Base-by-base conservation (phyloP, 169 alveolate species). In the Eimeria zaria region DNA sequence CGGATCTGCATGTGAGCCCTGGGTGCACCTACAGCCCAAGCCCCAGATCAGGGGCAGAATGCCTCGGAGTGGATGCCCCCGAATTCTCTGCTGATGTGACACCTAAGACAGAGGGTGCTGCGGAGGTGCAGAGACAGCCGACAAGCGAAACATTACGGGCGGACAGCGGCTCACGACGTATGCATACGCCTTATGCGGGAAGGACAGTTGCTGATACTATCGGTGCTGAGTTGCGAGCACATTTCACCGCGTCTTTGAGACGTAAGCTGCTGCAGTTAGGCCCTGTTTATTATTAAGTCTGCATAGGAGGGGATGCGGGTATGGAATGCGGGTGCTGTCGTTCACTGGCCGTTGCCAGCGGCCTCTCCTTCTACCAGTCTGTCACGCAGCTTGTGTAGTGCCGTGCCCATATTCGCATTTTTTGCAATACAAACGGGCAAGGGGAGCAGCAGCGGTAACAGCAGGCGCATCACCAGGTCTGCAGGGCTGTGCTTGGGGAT, bases 191-290 rank as follows among this genome's bases (percentile, higher is more conserved):
- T 30, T n/a, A 8, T n/a, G 1, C 8, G 33, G 55, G 53, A 33
- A 8, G 55, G 1, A 39, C 48, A 36, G 55, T 39, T 33, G 73
- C 67, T 22, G 69, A 27, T 39, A 48, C 24, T 39, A n/a, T 83
- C 12, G 93, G 62, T 27, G 36, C 93, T 36, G 60, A 55, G 30
- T n/a, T 60, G 60, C 76, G 81, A 20, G 93, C 44, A 24, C 39
- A 39, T 39, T 20, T 85, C 27, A 30, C 81, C 5, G 93, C 93
- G 33, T 55, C 93, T 9, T 44, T 85, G 27, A 85, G 41, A 14
- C 80, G 93, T 85, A 62, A 55, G 93, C 39, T 7, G 41, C 48
- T 55, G 67, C 33, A 14, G 91, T 14, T 12, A 33, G 51, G 30
- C 14, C 36, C 36, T n/a, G 41, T 83, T 22, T 36, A 16, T 36